phyloP scores from a whole-genome alignment of 1,284 basidiomycete genomes.

The Ganoderma sp. region DNA sequence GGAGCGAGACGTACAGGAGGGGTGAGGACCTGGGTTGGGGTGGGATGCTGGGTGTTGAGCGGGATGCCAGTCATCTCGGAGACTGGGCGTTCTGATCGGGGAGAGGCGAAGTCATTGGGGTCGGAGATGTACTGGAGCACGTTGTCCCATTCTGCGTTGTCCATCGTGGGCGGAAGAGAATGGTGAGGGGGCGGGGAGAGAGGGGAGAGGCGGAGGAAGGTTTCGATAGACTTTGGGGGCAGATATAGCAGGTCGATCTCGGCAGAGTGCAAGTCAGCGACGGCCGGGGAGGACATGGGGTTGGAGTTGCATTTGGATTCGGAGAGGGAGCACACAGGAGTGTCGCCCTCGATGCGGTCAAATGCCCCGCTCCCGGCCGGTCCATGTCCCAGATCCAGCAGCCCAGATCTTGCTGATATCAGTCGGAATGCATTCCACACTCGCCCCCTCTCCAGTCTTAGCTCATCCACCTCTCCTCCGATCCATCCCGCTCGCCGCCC shows the following conservation, averaged over 20 bases:
- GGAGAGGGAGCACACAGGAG: constrained; percentile 4
- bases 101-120: constrained; percentile 50
- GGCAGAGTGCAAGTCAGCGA: neutral
- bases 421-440: too few species aligned
- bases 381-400: neutral
- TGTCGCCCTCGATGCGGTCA: neutral
- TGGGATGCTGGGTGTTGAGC: constrained; percentile 26
- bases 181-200: constrained; percentile 8
- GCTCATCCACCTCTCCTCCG: neutral
- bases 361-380: neutral
- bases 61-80: constrained; percentile 36
- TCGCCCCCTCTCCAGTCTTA: too few species aligned
- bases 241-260: constrained; percentile 10
- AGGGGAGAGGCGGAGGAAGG: constrained; percentile 4
- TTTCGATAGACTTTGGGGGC: constrained; percentile 3
- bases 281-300: neutral
- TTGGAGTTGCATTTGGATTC: constrained; percentile 2
- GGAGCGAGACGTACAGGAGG: constrained; percentile 60
- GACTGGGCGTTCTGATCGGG: constrained; percentile 43
- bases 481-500: neutral
- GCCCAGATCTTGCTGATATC: neutral
- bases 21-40: constrained; percentile 59
- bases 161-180: constrained; percentile 39
- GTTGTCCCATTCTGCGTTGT: constrained; percentile 62
- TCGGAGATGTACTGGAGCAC: constrained; percentile 69